These are phyloP conservation scores for Phytopythium mirpurense DNA, from an alignment of 352 stramenopile species.

Conservation along the genomic window DNA sequence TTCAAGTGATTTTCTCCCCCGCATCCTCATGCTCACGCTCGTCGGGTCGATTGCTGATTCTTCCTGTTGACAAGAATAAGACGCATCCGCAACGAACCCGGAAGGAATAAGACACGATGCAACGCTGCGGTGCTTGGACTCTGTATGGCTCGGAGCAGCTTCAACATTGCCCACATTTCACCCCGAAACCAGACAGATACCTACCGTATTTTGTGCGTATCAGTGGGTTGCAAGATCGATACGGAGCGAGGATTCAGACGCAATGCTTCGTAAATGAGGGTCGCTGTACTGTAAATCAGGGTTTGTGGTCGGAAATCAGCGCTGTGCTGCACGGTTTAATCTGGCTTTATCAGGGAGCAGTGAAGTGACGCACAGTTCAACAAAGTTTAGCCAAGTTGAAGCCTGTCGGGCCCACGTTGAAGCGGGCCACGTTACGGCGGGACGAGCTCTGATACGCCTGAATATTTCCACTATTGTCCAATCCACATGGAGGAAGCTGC, in stretches of 20 bases:
- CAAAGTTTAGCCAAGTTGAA: neutral
- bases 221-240: neutral
- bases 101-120: neutral
- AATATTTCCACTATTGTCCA: constrained; percentile 7
- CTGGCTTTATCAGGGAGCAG: too few relatives aligned
- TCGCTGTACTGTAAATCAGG: neutral
- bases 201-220: too few relatives aligned
- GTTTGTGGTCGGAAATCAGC: neutral
- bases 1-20: constrained; percentile 1
- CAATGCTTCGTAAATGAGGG: neutral
- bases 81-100: too few relatives aligned
- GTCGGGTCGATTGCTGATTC: neutral
- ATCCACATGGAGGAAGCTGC: neutral
- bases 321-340: too few relatives aligned
- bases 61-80: neutral
- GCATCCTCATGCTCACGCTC: neutral
- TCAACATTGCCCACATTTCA: neutral
- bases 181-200: neutral
- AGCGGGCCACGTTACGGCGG: neutral
- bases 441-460: neutral
- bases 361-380: too few relatives aligned
- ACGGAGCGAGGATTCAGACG: too few relatives aligned
- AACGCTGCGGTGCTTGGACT: neutral
- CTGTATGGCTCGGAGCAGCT: neutral
- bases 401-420: neutral